Evolutionary conservation across 1,284 basidiomycete genomes (phyloP), one percentile per base, ranked within the genome.

Genomic region (Kwoniella shivajii): DNA sequence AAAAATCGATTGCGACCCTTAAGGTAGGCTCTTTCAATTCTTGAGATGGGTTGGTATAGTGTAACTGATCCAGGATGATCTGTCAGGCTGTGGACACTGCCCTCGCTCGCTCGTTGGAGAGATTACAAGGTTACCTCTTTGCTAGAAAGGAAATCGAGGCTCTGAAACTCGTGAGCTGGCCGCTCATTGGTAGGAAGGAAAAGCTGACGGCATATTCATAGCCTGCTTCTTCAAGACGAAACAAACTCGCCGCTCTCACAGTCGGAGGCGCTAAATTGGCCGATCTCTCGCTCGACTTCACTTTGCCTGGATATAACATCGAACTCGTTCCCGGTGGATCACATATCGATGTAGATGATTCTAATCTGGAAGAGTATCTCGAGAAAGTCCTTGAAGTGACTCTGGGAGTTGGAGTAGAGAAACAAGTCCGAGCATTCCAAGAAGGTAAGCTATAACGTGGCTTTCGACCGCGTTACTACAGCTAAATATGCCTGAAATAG

Each of bases 211-310:
- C 27, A 38, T 18, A n/a, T 34, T 46, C 16, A 7, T 59, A 76
- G 59, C 69, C 74, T 0, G 67, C 73, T 1, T 71, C 66, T 0
- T 71, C 73, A 16, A 74, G 76, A 38, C 57, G 68, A 18, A 70
- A 64, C 45, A 78, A 78, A 26, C 67, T 80, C 10, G 66, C 69
- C 1, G 65, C 74, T 3, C 60, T 81, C 41, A 70, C 74, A 24
- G 75, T 93, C 60, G 83, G 84, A 26, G 84, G 79, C 10, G 80
- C 79, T 3, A 80, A 79, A 45, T 68, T 99, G 5, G 88, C 90
- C 61, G 91, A 95, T 70, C 84, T 99, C 37, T 86, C 88, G 0
- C 83, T 99, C 30, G 95, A 99, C 79, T 98, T 98, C 74, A 97
- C 94, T 3, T 82, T 99, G 14, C 96, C 96, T 9, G 96, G 96